Evolutionary conservation across 2,329 filamentous ascomycete species (phyloP).

Genomic region (Alternaria gansuensis): DNA sequence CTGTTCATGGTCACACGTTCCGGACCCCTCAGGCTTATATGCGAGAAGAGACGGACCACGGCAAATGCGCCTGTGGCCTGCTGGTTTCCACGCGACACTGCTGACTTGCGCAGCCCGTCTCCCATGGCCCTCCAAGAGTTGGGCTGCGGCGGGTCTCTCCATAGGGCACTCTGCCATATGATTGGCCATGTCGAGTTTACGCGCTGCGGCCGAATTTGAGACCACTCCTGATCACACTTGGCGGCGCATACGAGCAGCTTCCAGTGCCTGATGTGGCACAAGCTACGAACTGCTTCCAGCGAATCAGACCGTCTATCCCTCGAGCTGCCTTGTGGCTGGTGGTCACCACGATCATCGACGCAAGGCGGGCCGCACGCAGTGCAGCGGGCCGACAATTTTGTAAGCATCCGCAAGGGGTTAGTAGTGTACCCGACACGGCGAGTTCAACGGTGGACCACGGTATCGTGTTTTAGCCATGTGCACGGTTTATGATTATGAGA

Average conservation of each 20-base stretch:
- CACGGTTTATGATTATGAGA: conserved; percentile 4
- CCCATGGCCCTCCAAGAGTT: conserved; percentile 30
- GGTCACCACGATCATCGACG: conserved; percentile 8
- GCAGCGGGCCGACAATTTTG: conserved; percentile 19
- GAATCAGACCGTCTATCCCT: not conserved
- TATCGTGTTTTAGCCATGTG: not conserved
- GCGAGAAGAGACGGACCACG: conserved; percentile 15
- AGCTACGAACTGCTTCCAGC: conserved; percentile 14
- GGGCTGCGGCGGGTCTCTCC: conserved; percentile 35
- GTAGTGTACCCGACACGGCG: not conserved
- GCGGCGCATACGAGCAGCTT: conserved; percentile 38
- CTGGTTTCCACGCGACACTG: conserved; percentile 30
- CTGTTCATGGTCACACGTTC: conserved; percentile 8
- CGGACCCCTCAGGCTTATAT: conserved; percentile 26
- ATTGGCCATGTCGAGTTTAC: conserved; percentile 40
- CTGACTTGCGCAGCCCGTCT: conserved; percentile 39
- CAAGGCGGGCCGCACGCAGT: conserved; percentile 20
- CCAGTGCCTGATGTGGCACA: conserved; percentile 30
- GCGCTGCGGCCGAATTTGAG: conserved; percentile 45
- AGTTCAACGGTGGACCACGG: not conserved
- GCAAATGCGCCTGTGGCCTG: conserved; percentile 22
- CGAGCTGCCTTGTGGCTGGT: conserved; percentile 13
- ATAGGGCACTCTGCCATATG: conserved; percentile 29
- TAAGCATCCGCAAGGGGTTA: not conserved
- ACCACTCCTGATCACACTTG: conserved; percentile 44